Base-by-base conservation (phyloP, 169 alveolate species). In the Plasmodium falciparum region DNA sequence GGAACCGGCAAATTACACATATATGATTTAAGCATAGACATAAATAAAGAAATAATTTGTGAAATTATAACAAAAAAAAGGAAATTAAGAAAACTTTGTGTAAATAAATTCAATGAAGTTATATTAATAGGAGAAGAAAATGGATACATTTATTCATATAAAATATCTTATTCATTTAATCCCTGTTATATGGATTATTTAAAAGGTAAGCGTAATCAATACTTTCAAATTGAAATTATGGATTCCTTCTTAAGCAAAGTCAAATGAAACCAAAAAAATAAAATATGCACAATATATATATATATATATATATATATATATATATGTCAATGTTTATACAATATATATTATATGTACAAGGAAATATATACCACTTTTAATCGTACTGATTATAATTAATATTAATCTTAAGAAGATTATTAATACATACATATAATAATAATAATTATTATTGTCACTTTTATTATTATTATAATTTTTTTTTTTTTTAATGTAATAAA, bases 121-220 rank as follows among this genome's bases (percentile, higher is more conserved):
- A 67, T 80, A 24, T 50, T 80, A 45, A 80, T 80, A 66, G 90
- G 90, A 67, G 90, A 80, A 22, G 90, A 80, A 39, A 67, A 49
- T 67, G 90, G 90, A 1, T 50, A 33, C 20, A 47, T 80, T 33
- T 72, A 80, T 26, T 67, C 90, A 13, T 80, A 80, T 45, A 80
- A 80, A 52, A 61, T 80, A 62, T 80, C 90, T 4, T 80, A 80
- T 15, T 47, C 61, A 17, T 80, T 80, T 67, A 80, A 80, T 43
- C 45, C 58, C 29, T 17, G 24, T 11, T 80, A 80, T 47, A 71
- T 80, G 90, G 90, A 80, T 22, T 80, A 80, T 39, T 72, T 80
- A 24, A 69, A 61, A 20, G 90, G 90, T 49, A 80, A 80, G 45
- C 20, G 66, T 69, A 26, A 43, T 7, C 11, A 61, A 43, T 66